Percentiles rank a stretch among this genome's conserved stretches.
These are phyloP conservation scores for Aotearoamyces nothofagi DNA, from an alignment of 2,329 filamentous ascomycete genomes.

Conservation along the genomic window DNA sequence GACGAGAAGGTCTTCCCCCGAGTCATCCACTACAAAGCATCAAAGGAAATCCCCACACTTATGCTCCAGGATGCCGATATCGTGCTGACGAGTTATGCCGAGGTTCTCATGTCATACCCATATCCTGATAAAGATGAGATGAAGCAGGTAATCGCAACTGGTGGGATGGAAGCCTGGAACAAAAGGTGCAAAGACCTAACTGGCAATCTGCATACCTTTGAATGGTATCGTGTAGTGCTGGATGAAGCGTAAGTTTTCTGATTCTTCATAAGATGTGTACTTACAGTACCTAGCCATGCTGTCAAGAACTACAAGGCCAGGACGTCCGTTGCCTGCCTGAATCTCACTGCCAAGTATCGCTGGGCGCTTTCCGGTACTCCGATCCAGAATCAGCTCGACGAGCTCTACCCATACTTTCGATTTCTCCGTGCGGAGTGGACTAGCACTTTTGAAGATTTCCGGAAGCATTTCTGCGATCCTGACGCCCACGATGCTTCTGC, in stretches of 20 bases:
- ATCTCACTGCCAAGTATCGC: constrained; percentile 14
- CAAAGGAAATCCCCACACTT: neutral
- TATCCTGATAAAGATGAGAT: constrained; percentile 87
- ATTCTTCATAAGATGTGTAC: no score
- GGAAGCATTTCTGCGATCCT: constrained; percentile 16
- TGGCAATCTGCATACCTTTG: constrained; percentile 22
- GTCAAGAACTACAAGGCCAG: constrained; percentile 32
- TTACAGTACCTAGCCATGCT: constrained; percentile 18
- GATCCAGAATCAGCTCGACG: constrained; percentile 10
- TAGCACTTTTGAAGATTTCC: constrained; percentile 6
- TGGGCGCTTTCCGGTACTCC: constrained; percentile 20
- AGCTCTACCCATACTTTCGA: constrained; percentile 18
- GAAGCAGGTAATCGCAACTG: constrained; percentile 54
- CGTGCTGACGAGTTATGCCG: constrained; percentile 14
- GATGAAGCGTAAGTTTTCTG: constrained; percentile 32
- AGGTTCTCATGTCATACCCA: constrained; percentile 49
- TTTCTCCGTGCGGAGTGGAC: constrained; percentile 10
- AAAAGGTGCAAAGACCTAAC: constrained; percentile 16
- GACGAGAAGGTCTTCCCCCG: constrained; percentile 8
- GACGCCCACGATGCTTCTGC: constrained; percentile 7
- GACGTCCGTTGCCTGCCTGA: constrained; percentile 29
- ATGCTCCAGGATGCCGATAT: constrained; percentile 13
- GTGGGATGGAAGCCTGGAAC: constrained; percentile 19
- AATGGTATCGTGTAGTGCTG: constrained; percentile 35
- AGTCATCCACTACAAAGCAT: constrained; percentile 12